Evolutionary conservation across 2,329 filamentous ascomycete species (phyloP), one percentile per base, ranked within the genome.

Genomic region (Calonectria pseudoturangicola): DNA sequence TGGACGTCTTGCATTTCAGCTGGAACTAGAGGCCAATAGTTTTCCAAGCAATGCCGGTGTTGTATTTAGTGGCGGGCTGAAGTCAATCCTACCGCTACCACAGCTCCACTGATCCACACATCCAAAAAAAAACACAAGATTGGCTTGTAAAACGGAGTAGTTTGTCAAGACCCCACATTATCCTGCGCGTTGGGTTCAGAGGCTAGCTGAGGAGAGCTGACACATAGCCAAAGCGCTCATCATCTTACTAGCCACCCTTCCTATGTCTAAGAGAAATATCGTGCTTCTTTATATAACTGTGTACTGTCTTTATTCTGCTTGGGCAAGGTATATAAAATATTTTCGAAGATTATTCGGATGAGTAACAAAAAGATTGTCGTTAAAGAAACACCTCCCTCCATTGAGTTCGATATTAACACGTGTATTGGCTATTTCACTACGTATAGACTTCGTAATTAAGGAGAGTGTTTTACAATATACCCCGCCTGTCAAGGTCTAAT

Each of bases 1-100:
- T 47, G 43, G 18, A 47, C 43, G n/a, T n/a, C 18, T 47, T 47
- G 43, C 43, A 47, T 47, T 47, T 47, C 43, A 47, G 16, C 43
- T 47, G 5, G 18, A 47, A 21, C 43, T 21, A 47, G 7, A 47
- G 6, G 8, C 43, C 16, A 21, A 21, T n/a, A n/a, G 10, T 47
- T 47, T 15, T 15, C 18, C 41, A 43, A 43, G 15, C 18, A 18
- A 10, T 18, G 13, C 3, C 41, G 8, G 8, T 7, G 12, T 36
- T 36, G 33, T n/a, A 21, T 47, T 47, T 21, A 10, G 43, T 47
- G 43, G 43, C 43, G 43, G 43, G 43, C 43, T 47, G 43, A 47
- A 47, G 43, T 21, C 43, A 47, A n/a, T 9, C 8, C 8, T 8
- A 4, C 6, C 18, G 18, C 43, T 8, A 2, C 18, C 5, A 47